These are phyloP conservation scores for Euryodendron excelsum DNA, from an alignment of 148 eudicot genomes.

Conservation along the genomic window DNA sequence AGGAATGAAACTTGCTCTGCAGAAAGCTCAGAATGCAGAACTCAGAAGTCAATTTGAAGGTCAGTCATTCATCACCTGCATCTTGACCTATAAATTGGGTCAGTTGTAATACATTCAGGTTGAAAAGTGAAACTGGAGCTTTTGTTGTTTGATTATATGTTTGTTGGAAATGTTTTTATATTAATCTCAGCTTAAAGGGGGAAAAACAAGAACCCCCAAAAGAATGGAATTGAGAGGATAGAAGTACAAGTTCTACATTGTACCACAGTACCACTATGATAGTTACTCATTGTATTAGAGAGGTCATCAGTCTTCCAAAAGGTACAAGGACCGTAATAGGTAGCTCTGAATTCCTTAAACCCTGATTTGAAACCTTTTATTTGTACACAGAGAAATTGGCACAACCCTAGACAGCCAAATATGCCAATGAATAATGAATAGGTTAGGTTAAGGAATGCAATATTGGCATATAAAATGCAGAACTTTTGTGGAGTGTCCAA, in stretches of 20 bases:
- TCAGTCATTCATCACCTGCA: constrained; percentile 26
- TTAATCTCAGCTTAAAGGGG: not conserved
- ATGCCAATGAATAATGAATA: not conserved
- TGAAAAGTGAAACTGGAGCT: no score
- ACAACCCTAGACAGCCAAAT: not conserved
- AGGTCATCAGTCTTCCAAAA: not conserved
- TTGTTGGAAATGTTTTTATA: not conserved
- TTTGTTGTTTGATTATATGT: not conserved
- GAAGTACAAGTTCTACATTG: not conserved
- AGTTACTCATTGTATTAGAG: not conserved
- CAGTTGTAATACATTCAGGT: not conserved
- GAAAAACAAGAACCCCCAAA: not conserved
- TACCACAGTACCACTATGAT: not conserved
- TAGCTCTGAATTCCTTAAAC: not conserved
- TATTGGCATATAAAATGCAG: not conserved
- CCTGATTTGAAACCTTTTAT: not conserved
- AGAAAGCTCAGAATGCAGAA: constrained; percentile 81
- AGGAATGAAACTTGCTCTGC: constrained; percentile 84
- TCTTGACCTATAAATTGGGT: not conserved
- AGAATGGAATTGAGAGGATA: not conserved
- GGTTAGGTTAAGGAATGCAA: not conserved
- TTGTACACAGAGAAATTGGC: not conserved
- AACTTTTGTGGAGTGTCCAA: not conserved
- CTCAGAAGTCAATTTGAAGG: constrained; percentile 91
- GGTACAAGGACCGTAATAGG: not conserved